Evolutionary conservation across 345 rosid genomes (phyloP).

Genomic region (Kandelia obovata): DNA sequence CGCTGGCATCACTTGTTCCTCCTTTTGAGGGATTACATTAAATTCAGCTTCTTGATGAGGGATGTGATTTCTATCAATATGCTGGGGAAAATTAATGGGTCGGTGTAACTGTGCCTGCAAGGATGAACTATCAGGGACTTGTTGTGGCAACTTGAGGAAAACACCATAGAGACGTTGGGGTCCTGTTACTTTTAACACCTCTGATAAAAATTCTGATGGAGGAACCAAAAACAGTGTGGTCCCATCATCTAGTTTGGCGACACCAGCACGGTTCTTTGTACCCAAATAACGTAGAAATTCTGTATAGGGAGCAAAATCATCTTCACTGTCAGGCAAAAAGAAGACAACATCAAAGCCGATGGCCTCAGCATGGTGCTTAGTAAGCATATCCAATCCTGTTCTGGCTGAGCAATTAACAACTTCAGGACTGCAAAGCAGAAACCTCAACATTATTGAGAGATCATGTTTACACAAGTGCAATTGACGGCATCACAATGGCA

Average conservation of each 20-base stretch:
- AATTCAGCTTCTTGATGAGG: conserved; percentile 38
- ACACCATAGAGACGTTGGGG: conserved; percentile 94
- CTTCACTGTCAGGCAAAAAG: conserved; percentile 95
- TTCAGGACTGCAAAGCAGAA: conserved; percentile 61
- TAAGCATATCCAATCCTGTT: conserved; percentile 92
- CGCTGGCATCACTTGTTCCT: conserved; percentile 33
- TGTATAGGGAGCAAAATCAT: conserved; percentile 90
- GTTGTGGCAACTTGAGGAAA: conserved; percentile 77
- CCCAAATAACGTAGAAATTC: conserved; percentile 92
- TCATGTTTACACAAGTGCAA: background rate
- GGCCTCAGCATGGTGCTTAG: conserved; percentile 75
- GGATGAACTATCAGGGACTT: conserved; percentile 36
- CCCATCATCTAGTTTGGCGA: conserved; percentile 87
- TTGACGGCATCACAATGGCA: background rate
- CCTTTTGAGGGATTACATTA: conserved; percentile 35
- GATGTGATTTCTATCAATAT: conserved; percentile 35
- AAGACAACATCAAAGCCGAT: conserved; percentile 74
- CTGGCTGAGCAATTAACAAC: conserved; percentile 93
- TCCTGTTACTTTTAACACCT: conserved; percentile 72
- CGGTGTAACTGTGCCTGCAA: conserved; percentile 35
- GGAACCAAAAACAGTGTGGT: conserved; percentile 87
- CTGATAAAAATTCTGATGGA: conserved; percentile 83
- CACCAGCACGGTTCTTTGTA: conserved; percentile 91
- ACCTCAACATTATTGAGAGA: conserved; percentile 8
- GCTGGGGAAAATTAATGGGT: conserved; percentile 35